Conservation (phyloP, 805 yeast species). For the Teunomyces gatunensis region DNA sequence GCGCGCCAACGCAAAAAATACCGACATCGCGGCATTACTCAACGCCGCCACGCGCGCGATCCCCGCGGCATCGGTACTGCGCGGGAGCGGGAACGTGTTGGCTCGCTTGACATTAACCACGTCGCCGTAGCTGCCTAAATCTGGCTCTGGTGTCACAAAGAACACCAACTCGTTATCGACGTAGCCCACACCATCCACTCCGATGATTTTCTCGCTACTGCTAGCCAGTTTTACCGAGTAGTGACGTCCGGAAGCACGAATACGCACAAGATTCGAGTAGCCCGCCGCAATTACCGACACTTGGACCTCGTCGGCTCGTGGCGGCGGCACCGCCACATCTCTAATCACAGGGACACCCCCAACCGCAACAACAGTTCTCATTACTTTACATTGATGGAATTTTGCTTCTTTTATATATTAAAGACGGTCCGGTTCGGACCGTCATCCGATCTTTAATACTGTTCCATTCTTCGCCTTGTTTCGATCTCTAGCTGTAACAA, state of each 20-base stretch:
- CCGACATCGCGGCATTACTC: constrained; percentile 10
- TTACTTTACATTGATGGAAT: background rate
- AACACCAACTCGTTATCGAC: constrained; percentile 9
- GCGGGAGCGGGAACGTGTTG: constrained; percentile 5
- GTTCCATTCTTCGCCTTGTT: background rate
- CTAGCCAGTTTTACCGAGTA: constrained; percentile 2
- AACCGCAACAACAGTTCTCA: constrained; percentile 4
- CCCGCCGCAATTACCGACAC: constrained; percentile 10
- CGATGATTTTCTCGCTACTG: constrained; percentile 5
- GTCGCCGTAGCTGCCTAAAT: constrained; percentile 7
- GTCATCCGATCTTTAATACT: too few species aligned
- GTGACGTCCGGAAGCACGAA: constrained; percentile 9
- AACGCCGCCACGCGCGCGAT: constrained; percentile 10
- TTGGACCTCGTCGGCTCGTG: constrained; percentile 9
- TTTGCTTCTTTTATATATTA: too few species aligned
- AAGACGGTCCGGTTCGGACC: too few species aligned
- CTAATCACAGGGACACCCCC: constrained; percentile 6
- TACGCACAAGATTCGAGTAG: constrained; percentile 9
- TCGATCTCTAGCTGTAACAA: constrained; percentile 2
- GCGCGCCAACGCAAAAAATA: constrained; percentile 8
- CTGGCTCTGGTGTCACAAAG: constrained; percentile 4
- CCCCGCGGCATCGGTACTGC: constrained; percentile 4
- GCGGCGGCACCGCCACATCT: constrained; percentile 1
- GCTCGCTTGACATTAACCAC: constrained; percentile 7
- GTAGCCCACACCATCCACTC: constrained; percentile 13